Base-by-base conservation (phyloP, 345 rosid genomes). In the Euphorbia pulcherrima region DNA sequence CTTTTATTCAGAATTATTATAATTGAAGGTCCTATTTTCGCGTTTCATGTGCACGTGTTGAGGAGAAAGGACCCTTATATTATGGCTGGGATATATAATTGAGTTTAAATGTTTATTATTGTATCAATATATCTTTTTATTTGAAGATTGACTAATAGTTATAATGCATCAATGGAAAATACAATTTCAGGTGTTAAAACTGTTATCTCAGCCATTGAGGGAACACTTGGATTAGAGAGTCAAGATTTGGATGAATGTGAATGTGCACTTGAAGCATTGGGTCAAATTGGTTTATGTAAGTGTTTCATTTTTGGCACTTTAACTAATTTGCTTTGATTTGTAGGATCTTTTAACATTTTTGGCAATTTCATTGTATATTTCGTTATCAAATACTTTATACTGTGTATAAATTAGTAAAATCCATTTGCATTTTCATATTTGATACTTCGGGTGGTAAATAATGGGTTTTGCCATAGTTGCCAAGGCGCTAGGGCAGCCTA, bases 251-350 rank as follows among this genome's bases (percentile, higher is more conserved):
- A 89, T 76, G 96, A 86, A 79, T 76, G 76, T 70, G 96, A 89
- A 86, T 75, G 85, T 73, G 92, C 92, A 60, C 75, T 93, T 75
- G 98, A 90, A 76, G 88, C 96, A 64, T 78, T 93, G 79, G 96
- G 96, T 75, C 88, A 85, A 74, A 86, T 90, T 66, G 98, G 98
- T 48, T 82, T 79, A 33, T 80, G 98, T 93, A 84, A 83, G 96
- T 84, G 72, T 60, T 44, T 56, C 62, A 39, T 5, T n/a, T n/a
- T n/a, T n/a, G n/a, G n/a, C n/a, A n/a, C n/a, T n/a, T n/a, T 41
- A 41, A 20, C 21, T 2, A 4, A 16, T 48, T 48, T 48, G 20
- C 21, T 52, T 20, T 52, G 21, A 27, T 48, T 50, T 44, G 48
- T 8, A 9, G 16, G 16, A 44, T 9, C 24, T 50, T 50, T 50